Evolutionary conservation across 306 rosid genomes (phyloP), one percentile per base, ranked within the genome.

Genomic region (Quercus agrifolia): DNA sequence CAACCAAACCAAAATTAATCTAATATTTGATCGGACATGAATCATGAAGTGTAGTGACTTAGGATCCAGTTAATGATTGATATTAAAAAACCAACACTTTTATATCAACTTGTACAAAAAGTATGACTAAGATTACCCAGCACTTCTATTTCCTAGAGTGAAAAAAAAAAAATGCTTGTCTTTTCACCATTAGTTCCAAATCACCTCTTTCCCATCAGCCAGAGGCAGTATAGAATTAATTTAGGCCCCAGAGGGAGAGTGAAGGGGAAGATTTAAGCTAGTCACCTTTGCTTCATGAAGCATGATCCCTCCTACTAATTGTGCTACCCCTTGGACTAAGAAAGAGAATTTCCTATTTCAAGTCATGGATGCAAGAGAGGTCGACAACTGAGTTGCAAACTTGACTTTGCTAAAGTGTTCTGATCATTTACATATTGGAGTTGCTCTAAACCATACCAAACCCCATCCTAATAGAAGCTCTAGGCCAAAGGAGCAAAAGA

Each of bases 361-460:
- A 57, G 38, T 64, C 70, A 27, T 61, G 14, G 6, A 64, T 64
- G 6, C 10, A 64, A 64, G 44, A 2, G 20, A 5, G 44, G 30
- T 15, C 44, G 6, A 30, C 51, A 67, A 33, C 23, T 67, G 5
- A 33, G 19, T 67, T 13, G 35, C 10, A 31, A 67, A 33, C 49
- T 17, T 67, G 49, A 19, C 18, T 8, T 11, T 31, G 6, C 71
- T 67, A 33, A 18, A 67, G 71, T 5, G 14, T 19, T 7, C 19
- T 17, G 23, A 67, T 67, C 71, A 33, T 31, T 17, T 31, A 19
- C 11, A 15, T 52, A 64, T 70, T 59, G 55, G 69, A 82, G 46
- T 66, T 67, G 38, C 49, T 56, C 27, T n/a, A 73, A 69, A 77
- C 74, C 25, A 56, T 12, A 75, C 57, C 74, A 74, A 77, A 69